Conservation (phyloP, 1,139 yeast species). For the Pichia sp. region DNA sequence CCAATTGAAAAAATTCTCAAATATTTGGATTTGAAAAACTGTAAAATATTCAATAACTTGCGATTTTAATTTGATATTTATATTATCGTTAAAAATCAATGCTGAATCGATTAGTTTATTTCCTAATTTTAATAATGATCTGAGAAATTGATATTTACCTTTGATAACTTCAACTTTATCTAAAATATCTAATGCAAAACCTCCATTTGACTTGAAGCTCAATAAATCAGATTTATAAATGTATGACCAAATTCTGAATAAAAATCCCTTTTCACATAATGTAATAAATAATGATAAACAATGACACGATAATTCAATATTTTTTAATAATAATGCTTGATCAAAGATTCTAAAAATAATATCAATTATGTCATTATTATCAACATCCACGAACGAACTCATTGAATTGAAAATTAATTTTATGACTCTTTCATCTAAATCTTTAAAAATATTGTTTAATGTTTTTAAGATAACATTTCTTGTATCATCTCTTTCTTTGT, state of each 20-base stretch:
- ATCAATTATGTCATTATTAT: conserved; percentile 58
- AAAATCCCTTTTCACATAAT: conserved; percentile 39
- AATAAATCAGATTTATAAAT: conserved; percentile 61
- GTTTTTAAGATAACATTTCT: conserved; percentile 40
- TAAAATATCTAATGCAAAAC: conserved; percentile 53
- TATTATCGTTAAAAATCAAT: conserved; percentile 31
- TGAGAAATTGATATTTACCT: conserved; percentile 61
- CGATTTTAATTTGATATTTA: conserved; percentile 42
- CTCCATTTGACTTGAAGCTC: conserved; percentile 63
- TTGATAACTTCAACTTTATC: conserved; percentile 69
- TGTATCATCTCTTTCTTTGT: conserved; percentile 40
- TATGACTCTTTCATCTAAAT: conserved; percentile 38
- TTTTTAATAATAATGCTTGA: conserved; percentile 55
- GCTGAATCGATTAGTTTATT: conserved; percentile 51
- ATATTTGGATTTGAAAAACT: conserved; percentile 54
- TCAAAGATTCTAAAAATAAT: conserved; percentile 61
- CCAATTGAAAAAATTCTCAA: conserved; percentile 73
- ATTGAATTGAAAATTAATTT: conserved; percentile 46
- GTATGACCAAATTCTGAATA: conserved; percentile 76
- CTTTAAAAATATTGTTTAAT: conserved; percentile 24
- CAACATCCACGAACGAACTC: conserved; percentile 50
- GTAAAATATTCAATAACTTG: conserved; percentile 52
- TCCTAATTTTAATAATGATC: conserved; percentile 50
- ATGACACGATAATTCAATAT: conserved; percentile 40
- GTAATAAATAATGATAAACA: conserved; percentile 48